Percentiles rank a stretch among this genome's conserved stretches.
These are phyloP conservation scores for Cutaneotrichosporon sp. DNA, from an alignment of 1,284 basidiomycete genomes.

Conservation along the genomic window DNA sequence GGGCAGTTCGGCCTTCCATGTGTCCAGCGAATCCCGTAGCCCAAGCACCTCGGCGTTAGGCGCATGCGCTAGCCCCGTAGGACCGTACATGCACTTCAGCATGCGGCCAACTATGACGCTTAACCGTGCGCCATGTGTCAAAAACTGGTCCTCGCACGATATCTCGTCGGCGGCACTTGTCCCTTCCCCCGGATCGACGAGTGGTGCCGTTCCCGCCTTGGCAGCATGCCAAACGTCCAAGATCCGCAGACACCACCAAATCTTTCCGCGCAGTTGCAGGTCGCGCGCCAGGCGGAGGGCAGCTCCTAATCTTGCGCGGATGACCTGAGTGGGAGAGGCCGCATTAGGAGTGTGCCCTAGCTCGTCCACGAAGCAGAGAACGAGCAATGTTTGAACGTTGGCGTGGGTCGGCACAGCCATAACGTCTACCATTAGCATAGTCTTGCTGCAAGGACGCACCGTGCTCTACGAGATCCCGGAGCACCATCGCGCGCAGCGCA, in stretches of 20 bases:
- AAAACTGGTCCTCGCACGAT: conserved; percentile 17
- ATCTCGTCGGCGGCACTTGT: background rate
- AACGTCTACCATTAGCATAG: conserved; percentile 13
- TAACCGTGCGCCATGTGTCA: conserved; percentile 15
- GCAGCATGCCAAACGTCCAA: conserved; percentile 29
- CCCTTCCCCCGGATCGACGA: background rate
- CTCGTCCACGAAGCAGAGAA: conserved; percentile 25
- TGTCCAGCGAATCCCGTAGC: conserved; percentile 15
- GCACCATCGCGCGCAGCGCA: conserved; percentile 18
- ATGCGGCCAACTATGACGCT: conserved; percentile 14
- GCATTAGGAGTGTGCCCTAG: conserved; percentile 16
- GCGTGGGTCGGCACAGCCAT: conserved; percentile 18
- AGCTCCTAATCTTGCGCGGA: conserved; percentile 16
- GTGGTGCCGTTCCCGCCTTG: conserved; percentile 15
- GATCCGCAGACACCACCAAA: conserved; percentile 24
- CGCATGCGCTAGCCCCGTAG: conserved; percentile 15
- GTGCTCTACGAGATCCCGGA: conserved; percentile 17
- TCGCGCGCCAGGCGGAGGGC: conserved; percentile 27
- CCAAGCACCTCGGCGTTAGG: conserved; percentile 12
- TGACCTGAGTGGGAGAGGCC: conserved; percentile 17
- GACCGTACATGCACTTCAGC: conserved; percentile 19
- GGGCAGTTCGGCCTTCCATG: conserved; percentile 18
- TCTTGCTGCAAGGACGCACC: conserved; percentile 11
- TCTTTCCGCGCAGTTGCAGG: conserved; percentile 12
- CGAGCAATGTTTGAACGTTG: conserved; percentile 26